Conservation (phyloP, 73 alveolate species). For the Paramecium biaurelia region DNA sequence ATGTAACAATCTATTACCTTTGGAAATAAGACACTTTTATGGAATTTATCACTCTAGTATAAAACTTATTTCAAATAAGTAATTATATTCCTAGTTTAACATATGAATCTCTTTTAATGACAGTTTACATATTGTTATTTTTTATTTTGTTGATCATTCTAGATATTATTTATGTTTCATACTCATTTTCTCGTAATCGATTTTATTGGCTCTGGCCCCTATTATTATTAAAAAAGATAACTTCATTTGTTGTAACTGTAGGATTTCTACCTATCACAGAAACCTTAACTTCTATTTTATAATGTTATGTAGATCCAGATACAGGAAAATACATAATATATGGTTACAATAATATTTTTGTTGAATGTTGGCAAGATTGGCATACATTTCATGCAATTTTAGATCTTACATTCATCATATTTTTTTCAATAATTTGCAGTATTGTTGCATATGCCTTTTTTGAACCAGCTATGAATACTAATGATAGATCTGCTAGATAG, state of each 20-base stretch:
- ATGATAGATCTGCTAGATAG: constrained; percentile 52
- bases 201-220: constrained; percentile 76
- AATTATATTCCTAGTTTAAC: constrained; percentile 46
- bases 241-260: constrained; percentile 72
- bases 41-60: neutral
- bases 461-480: constrained; percentile 61
- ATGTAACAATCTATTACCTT: neutral
- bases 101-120: neutral
- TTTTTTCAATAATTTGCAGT: constrained; percentile 39
- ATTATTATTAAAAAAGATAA: constrained; percentile 60
- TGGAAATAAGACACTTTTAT: constrained; percentile 54
- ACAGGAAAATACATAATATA: neutral
- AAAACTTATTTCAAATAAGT: constrained; percentile 12
- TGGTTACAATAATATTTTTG: neutral
- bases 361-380: constrained; percentile 64
- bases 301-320: constrained; percentile 10
- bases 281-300: constrained; percentile 42
- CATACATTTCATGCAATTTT: constrained; percentile 29
- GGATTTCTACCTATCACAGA: constrained; percentile 68
- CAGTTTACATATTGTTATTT: neutral
- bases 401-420: neutral
- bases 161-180: constrained; percentile 72
- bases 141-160: constrained; percentile 61
- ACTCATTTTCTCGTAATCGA: constrained; percentile 67
- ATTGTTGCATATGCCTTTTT: constrained; percentile 60